These are phyloP conservation scores for Volvox reticuliferus DNA, from an alignment of 139 green algal species.

Conservation along the genomic window DNA sequence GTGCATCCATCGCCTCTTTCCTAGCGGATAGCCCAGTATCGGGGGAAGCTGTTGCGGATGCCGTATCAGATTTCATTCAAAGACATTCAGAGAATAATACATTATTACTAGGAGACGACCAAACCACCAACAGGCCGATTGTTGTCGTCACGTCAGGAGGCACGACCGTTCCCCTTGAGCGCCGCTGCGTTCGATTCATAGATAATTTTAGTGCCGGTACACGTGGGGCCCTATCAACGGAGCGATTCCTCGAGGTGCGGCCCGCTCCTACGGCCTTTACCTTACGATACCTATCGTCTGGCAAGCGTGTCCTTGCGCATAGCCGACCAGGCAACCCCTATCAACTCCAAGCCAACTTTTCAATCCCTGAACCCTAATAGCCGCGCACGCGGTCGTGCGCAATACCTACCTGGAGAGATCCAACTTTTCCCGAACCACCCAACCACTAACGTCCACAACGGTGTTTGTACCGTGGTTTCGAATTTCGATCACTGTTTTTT, in stretches of 20 bases:
- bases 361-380: too few species aligned
- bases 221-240: slow-evolving; percentile 87
- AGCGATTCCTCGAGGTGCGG: slow-evolving; percentile 85
- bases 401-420: too few species aligned
- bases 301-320: too few species aligned
- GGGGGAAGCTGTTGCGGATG: slow-evolving; percentile 8
- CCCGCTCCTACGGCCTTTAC: neutral
- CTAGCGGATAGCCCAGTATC: slow-evolving; percentile 31
- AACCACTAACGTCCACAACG: too few species aligned
- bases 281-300: slow-evolving; percentile 12
- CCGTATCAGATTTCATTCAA: neutral
- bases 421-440: too few species aligned
- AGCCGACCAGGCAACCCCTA: too few species aligned
- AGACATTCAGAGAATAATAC: neutral
- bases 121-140: slow-evolving; percentile 46
- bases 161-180: slow-evolving; percentile 96
- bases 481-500: too few species aligned
- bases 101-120: too few species aligned
- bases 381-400: too few species aligned
- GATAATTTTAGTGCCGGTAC: slow-evolving; percentile 97
- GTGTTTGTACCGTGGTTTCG: too few species aligned
- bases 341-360: too few species aligned
- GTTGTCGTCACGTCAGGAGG: slow-evolving; percentile 93
- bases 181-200: slow-evolving; percentile 94
- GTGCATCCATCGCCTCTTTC: neutral